Percentiles rank a stretch among this genome's conserved stretches.
phyloP scores from a whole-genome alignment of 2,329 filamentous ascomycete genomes.

The Fusarium nygamai region DNA sequence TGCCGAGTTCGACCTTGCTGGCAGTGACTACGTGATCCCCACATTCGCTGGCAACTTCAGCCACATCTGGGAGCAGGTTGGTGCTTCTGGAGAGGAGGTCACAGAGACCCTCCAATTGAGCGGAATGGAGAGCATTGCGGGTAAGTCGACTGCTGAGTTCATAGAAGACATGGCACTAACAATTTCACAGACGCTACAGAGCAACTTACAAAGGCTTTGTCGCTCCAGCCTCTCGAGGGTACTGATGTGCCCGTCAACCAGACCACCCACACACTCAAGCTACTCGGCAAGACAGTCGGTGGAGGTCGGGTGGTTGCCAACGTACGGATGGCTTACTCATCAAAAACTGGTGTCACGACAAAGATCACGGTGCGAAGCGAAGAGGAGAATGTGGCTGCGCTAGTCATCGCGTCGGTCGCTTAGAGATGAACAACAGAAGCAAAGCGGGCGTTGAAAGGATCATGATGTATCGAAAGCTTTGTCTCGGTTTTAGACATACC shows the following conservation, averaged over 20 bases:
- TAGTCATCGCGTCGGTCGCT: constrained; percentile 86
- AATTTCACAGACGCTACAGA: constrained; percentile 82
- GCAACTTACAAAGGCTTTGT: constrained; percentile 85
- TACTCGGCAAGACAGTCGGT: constrained; percentile 93
- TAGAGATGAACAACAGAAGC: constrained; percentile 58
- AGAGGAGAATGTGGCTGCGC: constrained; percentile 87
- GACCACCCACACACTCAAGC: constrained; percentile 92
- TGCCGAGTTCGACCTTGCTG: constrained; percentile 88
- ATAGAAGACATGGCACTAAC: constrained; percentile 34
- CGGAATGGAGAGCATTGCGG: constrained; percentile 90
- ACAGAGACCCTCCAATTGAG: constrained; percentile 90
- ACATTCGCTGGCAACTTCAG: constrained; percentile 95
- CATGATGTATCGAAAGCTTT: constrained; percentile 48
- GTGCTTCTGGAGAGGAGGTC: constrained; percentile 86
- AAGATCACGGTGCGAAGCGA: constrained; percentile 94
- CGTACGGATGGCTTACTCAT: constrained; percentile 92
- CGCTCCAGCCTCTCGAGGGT: constrained; percentile 92
- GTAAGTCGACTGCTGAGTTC: constrained; percentile 61
- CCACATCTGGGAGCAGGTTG: constrained; percentile 94
- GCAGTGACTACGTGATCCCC: constrained; percentile 93
- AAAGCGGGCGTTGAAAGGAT: constrained; percentile 49
- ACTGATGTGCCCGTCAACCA: constrained; percentile 90
- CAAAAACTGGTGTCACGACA: constrained; percentile 92
- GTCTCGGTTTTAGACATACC: constrained; percentile 44
- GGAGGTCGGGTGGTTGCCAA: constrained; percentile 89